Percentiles rank a stretch among this genome's conserved stretches.
Conservation (phyloP, 805 yeast genomes). For the Wickerhamiella australiensis region DNA sequence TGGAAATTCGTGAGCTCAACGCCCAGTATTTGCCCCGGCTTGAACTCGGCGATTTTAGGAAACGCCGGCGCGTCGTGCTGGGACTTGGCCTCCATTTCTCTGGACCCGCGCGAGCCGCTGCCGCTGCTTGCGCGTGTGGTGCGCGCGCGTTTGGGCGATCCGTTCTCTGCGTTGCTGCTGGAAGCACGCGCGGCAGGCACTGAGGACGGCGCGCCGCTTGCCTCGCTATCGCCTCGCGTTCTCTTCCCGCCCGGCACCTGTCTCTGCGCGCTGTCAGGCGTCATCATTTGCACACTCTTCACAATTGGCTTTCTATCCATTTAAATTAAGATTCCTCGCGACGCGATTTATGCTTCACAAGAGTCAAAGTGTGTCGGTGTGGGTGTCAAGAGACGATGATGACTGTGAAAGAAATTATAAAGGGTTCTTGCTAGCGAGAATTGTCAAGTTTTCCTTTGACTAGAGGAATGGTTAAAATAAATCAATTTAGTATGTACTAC, state of each 20-base stretch:
- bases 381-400: no score
- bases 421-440: no score
- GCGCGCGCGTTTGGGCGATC: neutral
- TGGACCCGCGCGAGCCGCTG: no score
- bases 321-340: no score
- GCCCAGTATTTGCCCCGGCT: constrained; percentile 17
- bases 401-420: no score
- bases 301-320: neutral
- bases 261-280: neutral
- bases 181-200: neutral
- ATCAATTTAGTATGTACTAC: no score
- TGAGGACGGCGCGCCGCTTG: neutral
- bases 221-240: neutral
- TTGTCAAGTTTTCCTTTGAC: no score
- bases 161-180: neutral
- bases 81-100: no score
- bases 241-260: no score
- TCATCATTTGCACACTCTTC: neutral
- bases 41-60: neutral
- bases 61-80: neutral
- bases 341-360: no score
- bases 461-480: no score
- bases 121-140: neutral
- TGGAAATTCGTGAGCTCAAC: constrained; percentile 20
- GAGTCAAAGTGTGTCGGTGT: no score